These are phyloP conservation scores for Fusarium illudens DNA, from an alignment of 2,329 filamentous ascomycete species.

Conservation along the genomic window DNA sequence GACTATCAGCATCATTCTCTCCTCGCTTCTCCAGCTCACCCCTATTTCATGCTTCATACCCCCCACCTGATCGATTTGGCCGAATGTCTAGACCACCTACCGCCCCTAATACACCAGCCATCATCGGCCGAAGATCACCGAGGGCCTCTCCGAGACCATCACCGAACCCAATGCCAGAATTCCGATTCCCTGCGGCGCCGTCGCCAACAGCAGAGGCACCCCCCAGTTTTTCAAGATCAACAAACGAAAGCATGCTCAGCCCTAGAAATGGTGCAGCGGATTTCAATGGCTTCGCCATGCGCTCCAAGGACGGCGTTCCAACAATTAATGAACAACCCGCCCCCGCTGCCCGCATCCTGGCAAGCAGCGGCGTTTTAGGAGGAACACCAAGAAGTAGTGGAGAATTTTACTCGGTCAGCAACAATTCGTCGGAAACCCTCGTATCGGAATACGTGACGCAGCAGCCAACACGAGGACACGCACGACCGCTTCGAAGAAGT, in stretches of 20 bases:
- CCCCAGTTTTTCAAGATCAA: constrained; percentile 40
- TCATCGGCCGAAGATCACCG: constrained; percentile 50
- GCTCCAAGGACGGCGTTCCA: constrained; percentile 56
- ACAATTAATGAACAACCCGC: constrained; percentile 65
- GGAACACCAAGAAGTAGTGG: constrained; percentile 89
- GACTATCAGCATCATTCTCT: constrained; percentile 48
- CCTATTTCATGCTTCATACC: constrained; percentile 64
- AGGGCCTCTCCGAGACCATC: constrained; percentile 53
- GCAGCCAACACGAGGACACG: constrained; percentile 49
- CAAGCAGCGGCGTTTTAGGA: constrained; percentile 75
- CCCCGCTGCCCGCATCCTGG: constrained; percentile 74
- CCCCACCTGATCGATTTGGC: constrained; percentile 59
- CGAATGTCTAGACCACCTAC: constrained; percentile 54
- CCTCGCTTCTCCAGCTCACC: constrained; percentile 59
- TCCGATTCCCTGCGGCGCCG: constrained; percentile 63
- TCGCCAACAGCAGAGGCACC: constrained; percentile 50
- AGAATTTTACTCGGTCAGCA: constrained; percentile 94
- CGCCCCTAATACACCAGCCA: constrained; percentile 55
- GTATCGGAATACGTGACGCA: constrained; percentile 85
- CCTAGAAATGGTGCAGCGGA: constrained; percentile 50
- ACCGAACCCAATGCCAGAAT: constrained; percentile 60
- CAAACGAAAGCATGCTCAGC: constrained; percentile 53
- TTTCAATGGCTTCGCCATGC: constrained; percentile 48
- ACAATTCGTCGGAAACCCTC: constrained; percentile 92
- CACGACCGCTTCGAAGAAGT: constrained; percentile 55